Evolutionary conservation across 2,329 filamentous ascomycete genomes (phyloP).

Genomic region (Fusarium fujikuroi): DNA sequence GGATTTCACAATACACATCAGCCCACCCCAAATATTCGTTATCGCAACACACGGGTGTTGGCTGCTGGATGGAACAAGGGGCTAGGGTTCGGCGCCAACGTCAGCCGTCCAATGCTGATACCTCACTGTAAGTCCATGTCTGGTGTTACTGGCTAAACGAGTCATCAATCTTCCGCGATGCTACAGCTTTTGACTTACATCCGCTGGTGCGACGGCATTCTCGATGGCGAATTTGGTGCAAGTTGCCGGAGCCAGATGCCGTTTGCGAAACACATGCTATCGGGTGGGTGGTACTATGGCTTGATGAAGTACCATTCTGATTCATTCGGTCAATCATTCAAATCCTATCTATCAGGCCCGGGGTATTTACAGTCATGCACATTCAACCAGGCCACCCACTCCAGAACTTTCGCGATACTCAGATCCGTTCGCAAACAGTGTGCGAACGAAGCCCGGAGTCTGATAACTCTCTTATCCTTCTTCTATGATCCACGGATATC

Average conservation of each 20-base stretch:
- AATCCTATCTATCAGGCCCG: conserved; percentile 16
- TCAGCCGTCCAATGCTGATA: conserved; percentile 7
- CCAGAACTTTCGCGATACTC: neutral
- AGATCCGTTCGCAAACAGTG: neutral
- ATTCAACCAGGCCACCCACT: conserved; percentile 3
- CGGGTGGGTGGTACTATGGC: neutral
- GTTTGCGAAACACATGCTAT: neutral
- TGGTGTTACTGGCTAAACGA: conserved; percentile 2
- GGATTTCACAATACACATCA: conserved; percentile 2
- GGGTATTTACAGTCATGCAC: conserved; percentile 21
- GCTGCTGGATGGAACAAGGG: conserved; percentile 3
- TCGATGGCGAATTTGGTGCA: neutral
- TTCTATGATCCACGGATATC: conserved; percentile 32
- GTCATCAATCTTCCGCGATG: neutral
- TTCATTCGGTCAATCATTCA: conserved; percentile 10
- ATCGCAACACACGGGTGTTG: conserved; percentile 1
- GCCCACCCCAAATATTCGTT: conserved; percentile 15
- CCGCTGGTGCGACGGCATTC: neutral
- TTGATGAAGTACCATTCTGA: neutral
- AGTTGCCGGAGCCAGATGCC: neutral
- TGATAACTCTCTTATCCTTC: conserved; percentile 3
- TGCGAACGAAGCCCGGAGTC: neutral
- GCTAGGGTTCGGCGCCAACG: conserved; percentile 5
- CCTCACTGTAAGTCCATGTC: neutral
- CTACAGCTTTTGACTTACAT: neutral